Evolutionary conservation across 78 protist genomes (phyloP).

Genomic region (Dictyostelium citrinum): DNA sequence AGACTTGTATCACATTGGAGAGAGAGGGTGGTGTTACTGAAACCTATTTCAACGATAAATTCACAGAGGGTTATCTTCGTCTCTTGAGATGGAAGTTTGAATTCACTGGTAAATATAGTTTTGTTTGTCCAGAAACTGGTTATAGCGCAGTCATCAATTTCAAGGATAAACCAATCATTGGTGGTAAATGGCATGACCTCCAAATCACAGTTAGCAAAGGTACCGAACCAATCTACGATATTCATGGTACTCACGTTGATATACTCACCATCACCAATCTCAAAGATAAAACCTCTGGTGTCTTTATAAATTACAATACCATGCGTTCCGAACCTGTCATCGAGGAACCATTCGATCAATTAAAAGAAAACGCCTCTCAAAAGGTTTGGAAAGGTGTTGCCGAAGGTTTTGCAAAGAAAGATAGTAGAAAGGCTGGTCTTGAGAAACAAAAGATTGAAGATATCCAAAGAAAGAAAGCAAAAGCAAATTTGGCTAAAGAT

Average conservation of each 20-base stretch:
- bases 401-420: slow-evolving; percentile 44
- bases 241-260: slow-evolving; percentile 62
- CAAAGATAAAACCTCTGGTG: slow-evolving; percentile 45
- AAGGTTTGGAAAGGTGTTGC: slow-evolving; percentile 75
- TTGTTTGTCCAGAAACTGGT: slow-evolving; percentile 70
- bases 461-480: slow-evolving; percentile 54
- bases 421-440: slow-evolving; percentile 59
- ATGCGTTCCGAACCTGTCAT: background rate
- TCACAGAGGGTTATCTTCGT: slow-evolving; percentile 65
- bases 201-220: slow-evolving; percentile 21
- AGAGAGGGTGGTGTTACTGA: background rate
- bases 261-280: slow-evolving; percentile 30
- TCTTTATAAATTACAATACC: slow-evolving; percentile 48
- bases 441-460: slow-evolving; percentile 71
- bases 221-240: slow-evolving; percentile 25
- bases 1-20: slow-evolving; percentile 20
- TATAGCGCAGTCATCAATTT: slow-evolving; percentile 49
- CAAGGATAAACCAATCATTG: slow-evolving; percentile 65
- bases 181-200: slow-evolving; percentile 63
- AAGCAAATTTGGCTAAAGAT: slow-evolving; percentile 24
- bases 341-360: slow-evolving; percentile 24
- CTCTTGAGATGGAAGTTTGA: slow-evolving; percentile 66
- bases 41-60: slow-evolving; percentile 50
- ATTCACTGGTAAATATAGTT: slow-evolving; percentile 50
- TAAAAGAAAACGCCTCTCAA: slow-evolving; percentile 37